A percentile compares a stretch with the other conserved stretches of the same genome.
Conservation (phyloP, 768 basidiomycete genomes). For the Xanthoconium stramineum region DNA sequence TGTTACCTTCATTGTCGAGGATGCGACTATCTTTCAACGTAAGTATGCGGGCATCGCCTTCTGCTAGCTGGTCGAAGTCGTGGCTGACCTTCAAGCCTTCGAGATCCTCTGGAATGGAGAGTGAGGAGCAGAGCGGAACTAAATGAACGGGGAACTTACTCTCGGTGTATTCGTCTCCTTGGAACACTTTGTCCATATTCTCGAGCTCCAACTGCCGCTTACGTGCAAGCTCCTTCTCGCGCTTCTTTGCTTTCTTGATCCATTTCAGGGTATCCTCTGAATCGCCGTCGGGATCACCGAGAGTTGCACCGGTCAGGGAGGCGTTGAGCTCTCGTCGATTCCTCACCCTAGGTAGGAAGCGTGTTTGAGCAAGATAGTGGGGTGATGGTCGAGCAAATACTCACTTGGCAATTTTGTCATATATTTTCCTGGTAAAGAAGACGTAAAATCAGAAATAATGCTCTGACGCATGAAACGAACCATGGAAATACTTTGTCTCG, state of each 20-base stretch:
- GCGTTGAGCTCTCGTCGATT: conserved; percentile 91
- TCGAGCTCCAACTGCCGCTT: conserved; percentile 82
- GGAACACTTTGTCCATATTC: conserved; percentile 73
- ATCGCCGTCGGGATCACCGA: conserved; percentile 82
- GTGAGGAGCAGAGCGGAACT: neutral
- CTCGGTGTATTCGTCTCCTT: conserved; percentile 79
- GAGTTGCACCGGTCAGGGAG: conserved; percentile 87
- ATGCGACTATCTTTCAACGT: conserved; percentile 96
- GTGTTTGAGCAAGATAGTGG: conserved; percentile 37
- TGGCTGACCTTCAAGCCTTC: conserved; percentile 94
- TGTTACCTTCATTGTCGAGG: conserved; percentile 86
- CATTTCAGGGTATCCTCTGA: conserved; percentile 81
- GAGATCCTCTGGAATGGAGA: conserved; percentile 64
- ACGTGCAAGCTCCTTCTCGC: conserved; percentile 82
- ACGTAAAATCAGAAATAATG: conserved; percentile 21
- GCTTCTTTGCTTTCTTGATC: conserved; percentile 90
- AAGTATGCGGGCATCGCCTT: conserved; percentile 93
- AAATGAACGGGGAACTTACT: conserved; percentile 46
- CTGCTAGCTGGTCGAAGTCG: conserved; percentile 87
- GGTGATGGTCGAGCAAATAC: conserved; percentile 34
- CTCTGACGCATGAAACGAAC: conserved; percentile 15
- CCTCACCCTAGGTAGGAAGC: conserved; percentile 69
- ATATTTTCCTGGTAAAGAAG: conserved; percentile 51
- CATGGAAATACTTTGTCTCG: conserved; percentile 66
- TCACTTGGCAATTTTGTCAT: conserved; percentile 85